These are phyloP conservation scores for Apiotrichum mycotoxinovorans DNA, from an alignment of 1,284 basidiomycete genomes.

Conservation along the genomic window DNA sequence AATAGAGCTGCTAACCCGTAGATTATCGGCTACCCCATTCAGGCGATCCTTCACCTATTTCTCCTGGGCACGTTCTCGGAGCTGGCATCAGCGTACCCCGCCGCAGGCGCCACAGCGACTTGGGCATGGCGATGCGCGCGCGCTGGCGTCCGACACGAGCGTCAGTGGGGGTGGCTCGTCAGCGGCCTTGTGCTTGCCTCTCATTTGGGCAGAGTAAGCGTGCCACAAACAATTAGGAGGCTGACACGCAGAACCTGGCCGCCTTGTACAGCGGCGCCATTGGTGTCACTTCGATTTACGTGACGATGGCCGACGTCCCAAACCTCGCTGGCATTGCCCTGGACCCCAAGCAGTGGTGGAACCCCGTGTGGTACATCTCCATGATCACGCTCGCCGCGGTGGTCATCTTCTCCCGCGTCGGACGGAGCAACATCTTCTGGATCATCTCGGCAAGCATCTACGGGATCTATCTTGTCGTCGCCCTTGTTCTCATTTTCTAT, in stretches of 20 bases:
- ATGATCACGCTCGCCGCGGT: constrained; percentile 1
- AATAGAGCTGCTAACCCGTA: constrained; percentile 7
- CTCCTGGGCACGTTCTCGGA: constrained; percentile 42
- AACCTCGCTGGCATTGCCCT: neutral
- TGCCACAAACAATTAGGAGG: no score
- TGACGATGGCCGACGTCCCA: neutral
- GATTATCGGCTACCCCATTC: constrained; percentile 44
- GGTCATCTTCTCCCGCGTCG: neutral
- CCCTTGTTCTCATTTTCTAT: neutral
- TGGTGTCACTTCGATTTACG: neutral
- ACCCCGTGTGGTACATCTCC: constrained; percentile 6
- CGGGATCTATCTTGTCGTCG: neutral
- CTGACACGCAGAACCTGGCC: neutral
- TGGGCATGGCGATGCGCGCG: constrained; percentile 47
- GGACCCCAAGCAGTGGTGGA: neutral
- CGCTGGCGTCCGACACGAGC: constrained; percentile 40
- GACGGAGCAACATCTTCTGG: constrained; percentile 2
- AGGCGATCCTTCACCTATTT: constrained; percentile 32
- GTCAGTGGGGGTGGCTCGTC: constrained; percentile 45
- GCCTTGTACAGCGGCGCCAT: neutral
- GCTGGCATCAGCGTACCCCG: constrained; percentile 44
- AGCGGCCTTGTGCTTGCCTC: constrained; percentile 43
- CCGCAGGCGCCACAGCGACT: constrained; percentile 44
- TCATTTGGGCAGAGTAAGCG: constrained; percentile 38
- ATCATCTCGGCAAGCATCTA: neutral